phyloP scores from a whole-genome alignment of 306 rosid genomes.

The Lathyrus tuberosus region DNA sequence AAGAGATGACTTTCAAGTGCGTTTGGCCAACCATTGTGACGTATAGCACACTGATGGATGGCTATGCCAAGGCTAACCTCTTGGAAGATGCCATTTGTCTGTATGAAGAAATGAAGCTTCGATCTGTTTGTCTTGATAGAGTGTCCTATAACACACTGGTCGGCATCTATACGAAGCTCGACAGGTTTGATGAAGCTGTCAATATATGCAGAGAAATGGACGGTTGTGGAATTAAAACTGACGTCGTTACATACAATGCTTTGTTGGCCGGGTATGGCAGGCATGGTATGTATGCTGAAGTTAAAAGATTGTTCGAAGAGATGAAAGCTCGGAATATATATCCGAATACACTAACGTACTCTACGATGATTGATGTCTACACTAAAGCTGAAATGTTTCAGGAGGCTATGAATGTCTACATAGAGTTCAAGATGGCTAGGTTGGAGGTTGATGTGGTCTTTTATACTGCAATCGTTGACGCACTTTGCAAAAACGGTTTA shows the following conservation, averaged over 20 bases:
- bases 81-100: slow-evolving; percentile 75
- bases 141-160: slow-evolving; percentile 84
- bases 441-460: slow-evolving; percentile 85
- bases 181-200: slow-evolving; percentile 74
- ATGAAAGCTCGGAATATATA: slow-evolving; percentile 62
- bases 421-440: slow-evolving; percentile 71
- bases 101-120: slow-evolving; percentile 69
- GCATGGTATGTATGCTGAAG: slow-evolving; percentile 69
- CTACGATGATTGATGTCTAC: slow-evolving; percentile 78
- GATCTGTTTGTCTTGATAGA: slow-evolving; percentile 67
- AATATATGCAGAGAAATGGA: slow-evolving; percentile 77
- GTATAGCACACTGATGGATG: slow-evolving; percentile 85
- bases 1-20: slow-evolving; percentile 67
- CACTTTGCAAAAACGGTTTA: slow-evolving; percentile 79
- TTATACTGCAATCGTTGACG: slow-evolving; percentile 76
- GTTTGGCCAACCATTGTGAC: slow-evolving; percentile 84
- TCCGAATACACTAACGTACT: slow-evolving; percentile 78
- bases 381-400: slow-evolving; percentile 75
- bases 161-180: slow-evolving; percentile 77
- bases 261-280: slow-evolving; percentile 88
- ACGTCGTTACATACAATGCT: slow-evolving; percentile 81
- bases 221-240: slow-evolving; percentile 66
- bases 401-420: slow-evolving; percentile 73
- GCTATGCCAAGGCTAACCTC: slow-evolving; percentile 78
- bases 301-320: slow-evolving; percentile 51